Base-by-base conservation (phyloP, 2,329 filamentous ascomycete genomes). In the Colletotrichum sp. region DNA sequence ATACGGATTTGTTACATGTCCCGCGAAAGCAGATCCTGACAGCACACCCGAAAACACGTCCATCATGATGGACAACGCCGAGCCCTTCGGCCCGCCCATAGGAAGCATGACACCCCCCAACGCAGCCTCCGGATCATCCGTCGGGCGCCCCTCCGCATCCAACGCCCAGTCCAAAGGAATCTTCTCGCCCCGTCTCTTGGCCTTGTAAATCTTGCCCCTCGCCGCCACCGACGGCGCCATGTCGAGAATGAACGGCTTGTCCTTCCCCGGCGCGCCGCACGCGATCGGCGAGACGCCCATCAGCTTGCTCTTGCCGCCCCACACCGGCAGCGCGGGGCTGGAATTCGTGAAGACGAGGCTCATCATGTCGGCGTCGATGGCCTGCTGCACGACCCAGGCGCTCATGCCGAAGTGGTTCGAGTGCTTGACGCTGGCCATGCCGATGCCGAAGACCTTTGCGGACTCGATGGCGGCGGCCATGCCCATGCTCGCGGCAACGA, bases 371-470 rank as follows among this genome's bases (percentile, higher is more conserved):
- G 90, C 92, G 73, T 96, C 93, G 16, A 96, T 83, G 1, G 94
- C 95, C 83, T 95, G 92, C 82, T 95, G 93, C 13, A 96, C 94
- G 1, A 96, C 81, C 93, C 94, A 96, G 0, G 95, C 94, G 5
- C 90, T 90, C 94, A 97, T 97, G 69, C 95, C 95, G 79, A 94
- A 96, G 82, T 96, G 94, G 79, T 96, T 96, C 55, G 92, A 94
- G 83, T 94, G 93, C 82, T 92, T 94, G 80, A 96, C 87, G 73
- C 90, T 91, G 0, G 93, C 93, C 90, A 97, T 92, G 30, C 94
- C 95, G 77, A 96, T 94, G 14, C 94, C 94, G 79, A 89, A 92
- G 3, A 84, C 82, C 28, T 86, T 84, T 0, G 94, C 94, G 84
- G 94, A 92, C 12, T 90, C 87, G 61, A 96, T 91, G 1, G 94